These are phyloP conservation scores for Colletotrichum limetticola DNA, from an alignment of 2,329 filamentous ascomycete species.

Conservation along the genomic window DNA sequence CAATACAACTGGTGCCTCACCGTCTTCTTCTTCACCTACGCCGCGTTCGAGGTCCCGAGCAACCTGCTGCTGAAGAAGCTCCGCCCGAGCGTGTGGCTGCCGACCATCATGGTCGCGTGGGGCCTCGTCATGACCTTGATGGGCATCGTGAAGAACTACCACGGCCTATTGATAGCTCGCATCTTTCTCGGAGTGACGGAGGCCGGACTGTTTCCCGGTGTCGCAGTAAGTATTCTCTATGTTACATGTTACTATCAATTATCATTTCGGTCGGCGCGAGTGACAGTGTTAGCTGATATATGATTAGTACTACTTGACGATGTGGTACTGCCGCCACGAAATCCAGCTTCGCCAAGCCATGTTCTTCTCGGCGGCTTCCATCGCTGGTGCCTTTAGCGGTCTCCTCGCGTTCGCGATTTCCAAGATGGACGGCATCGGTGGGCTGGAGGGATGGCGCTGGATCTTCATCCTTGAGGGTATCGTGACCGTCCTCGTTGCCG, in stretches of 20 bases:
- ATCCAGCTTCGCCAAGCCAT: slow-evolving; percentile 70
- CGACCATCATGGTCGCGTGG: slow-evolving; percentile 78
- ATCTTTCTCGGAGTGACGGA: slow-evolving; percentile 75
- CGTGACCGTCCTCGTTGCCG: slow-evolving; percentile 74
- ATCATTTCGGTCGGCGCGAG: neutral
- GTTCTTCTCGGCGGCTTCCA: slow-evolving; percentile 84
- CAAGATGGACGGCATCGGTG: slow-evolving; percentile 74
- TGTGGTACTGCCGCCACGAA: slow-evolving; percentile 69
- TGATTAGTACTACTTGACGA: slow-evolving; percentile 62
- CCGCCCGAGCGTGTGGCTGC: slow-evolving; percentile 79
- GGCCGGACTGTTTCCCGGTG: slow-evolving; percentile 73
- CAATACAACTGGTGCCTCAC: slow-evolving; percentile 78
- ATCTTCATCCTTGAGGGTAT: slow-evolving; percentile 79
- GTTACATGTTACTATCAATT: neutral
- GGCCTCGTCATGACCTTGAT: slow-evolving; percentile 61
- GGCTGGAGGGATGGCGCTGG: slow-evolving; percentile 70
- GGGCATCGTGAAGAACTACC: slow-evolving; percentile 61
- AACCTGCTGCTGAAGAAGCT: slow-evolving; percentile 82
- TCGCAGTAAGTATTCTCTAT: slow-evolving; percentile 52
- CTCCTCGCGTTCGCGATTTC: slow-evolving; percentile 76
- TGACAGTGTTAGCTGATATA: slow-evolving; percentile 4
- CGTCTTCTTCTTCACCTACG: slow-evolving; percentile 85
- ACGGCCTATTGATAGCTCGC: slow-evolving; percentile 59
- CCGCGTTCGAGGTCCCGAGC: slow-evolving; percentile 79
- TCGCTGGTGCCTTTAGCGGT: slow-evolving; percentile 82